Base-by-base conservation (phyloP, 257 asterid species). In the Nicotiana attenuata region DNA sequence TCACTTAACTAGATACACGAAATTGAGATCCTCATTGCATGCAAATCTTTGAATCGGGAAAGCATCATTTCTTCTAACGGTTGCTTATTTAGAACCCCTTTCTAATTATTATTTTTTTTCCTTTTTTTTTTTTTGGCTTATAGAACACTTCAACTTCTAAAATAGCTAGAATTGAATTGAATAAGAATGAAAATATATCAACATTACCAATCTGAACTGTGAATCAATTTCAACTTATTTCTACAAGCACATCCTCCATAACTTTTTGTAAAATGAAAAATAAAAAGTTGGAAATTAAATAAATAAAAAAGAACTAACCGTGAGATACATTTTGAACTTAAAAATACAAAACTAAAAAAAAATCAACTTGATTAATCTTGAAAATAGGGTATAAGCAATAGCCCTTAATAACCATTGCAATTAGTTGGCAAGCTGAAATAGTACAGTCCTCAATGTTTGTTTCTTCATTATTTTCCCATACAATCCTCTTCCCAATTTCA, bases 401-500 rank as follows among this genome's bases (percentile, higher is more conserved):
- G 77, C 57, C 77, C 7, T 45, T 15, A 26, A 26, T 26, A 1
- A 26, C 28, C 28, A 26, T 52, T 41, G 57, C 57, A 0, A 52
- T 52, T 52, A 52, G 57, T 52, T 14, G 19, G 7, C 80, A 82
- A 81, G 78, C 80, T 88, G 89, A 84, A 91, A 84, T 87, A 93
- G 84, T 52, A 52, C 1, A 53, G 52, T 82, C 88, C 80, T 91
- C 87, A 92, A 69, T 52, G 94, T 92, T 80, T 91, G 97, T 87
- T 86, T 92, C 88, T 91, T 93, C 92, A 91, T 89, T 15, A 91
- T 84, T 81, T 91, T 93, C 53, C 98, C 98, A 87, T 88, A 94
- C 78, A 94, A 64, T 85, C 98, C 98, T 85, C 92, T 92, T 81
- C 97, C 98, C 38, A 93, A 67, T 71, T 92, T 95, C 89, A 92